Base-by-base conservation (phyloP, 345 rosid species). In the Gossypium turneri region DNA sequence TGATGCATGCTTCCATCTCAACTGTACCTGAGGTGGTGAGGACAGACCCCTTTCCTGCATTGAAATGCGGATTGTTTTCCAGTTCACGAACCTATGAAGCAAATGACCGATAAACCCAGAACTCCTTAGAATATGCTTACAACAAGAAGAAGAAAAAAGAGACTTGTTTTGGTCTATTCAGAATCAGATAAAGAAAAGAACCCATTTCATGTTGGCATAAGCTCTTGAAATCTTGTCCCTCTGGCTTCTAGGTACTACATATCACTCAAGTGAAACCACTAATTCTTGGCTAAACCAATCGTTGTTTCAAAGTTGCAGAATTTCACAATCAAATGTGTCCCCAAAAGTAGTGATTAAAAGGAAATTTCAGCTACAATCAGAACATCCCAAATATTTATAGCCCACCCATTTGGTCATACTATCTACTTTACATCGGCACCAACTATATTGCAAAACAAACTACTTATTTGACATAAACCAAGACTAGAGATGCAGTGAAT, bases 1-100 rank as follows among this genome's bases (percentile, higher is more conserved):
- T 92, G 41, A 94, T 92, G 51, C 89, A 84, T 83, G 98, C 98
- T 82, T 94, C 98, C 98, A 94, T 94, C 84, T 94, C 98, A 56
- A 94, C 87, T 3, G 98, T 90, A 74, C 98, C 98, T 12, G 70
- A 73, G 4, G 70, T 67, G 53, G 93, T 94, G 9, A 92, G 77
- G n/a, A 94, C 98, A 7, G 98, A 92, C 15, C 98, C 98, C 84
- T 61, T 91, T 16, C 98, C 98, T 0, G 98, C 98, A 78, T 94
- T 94, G 76, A 87, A 94, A 82, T 86, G 60, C 0, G 97, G 97
- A 70, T 86, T 80, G 75, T 94, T 90, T 77, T 94, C 98, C 44
- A 94, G 85, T 77, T 89, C 93, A 62, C 93, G 90, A 13, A 92
- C 98, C 98, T 89, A 67, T 64, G n/a, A 2, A 3, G 27, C 3